Base-by-base conservation (phyloP, 371 early-diverging fungal genomes). In the Mucor ambiguus region DNA sequence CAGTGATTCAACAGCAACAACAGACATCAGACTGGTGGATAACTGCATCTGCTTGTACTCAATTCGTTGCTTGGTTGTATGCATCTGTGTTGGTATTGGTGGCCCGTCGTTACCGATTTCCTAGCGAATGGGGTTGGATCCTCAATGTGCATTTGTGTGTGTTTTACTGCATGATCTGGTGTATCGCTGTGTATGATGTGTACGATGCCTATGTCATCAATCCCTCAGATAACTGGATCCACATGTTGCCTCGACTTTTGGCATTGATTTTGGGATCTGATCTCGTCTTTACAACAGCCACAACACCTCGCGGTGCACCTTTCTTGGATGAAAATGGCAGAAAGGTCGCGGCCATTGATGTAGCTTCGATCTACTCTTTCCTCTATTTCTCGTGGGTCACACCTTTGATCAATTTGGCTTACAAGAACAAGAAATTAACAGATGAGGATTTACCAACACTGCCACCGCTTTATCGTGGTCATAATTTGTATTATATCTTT, bases 61-160 rank as follows among this genome's bases (percentile, higher is more conserved):
- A 48, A n/a, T 61, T 72, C 12, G 28, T 72, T 29, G 43, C 72
- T 30, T 77, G 77, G 74, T 16, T 74, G 1, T 77, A 77, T 67
- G 60, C 67, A 22, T 41, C 54, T 18, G 69, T 71, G 4, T 60
- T 77, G 32, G 64, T 67, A 1, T 46, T 77, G 12, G 67, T 77
- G 9, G 69, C 72, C 20, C 65, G 58, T 18, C 60, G 69, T 26
- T 41, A 77, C 22, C 38, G 32, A 0, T 44, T 77, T n/a, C 77
- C 77, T 11, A 71, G 64, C 22, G 32, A 66, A 14, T 71, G 72
- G 77, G 77, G 74, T 12, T 77, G 77, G 77, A 69, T 67, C 10
- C 37, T 77, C 20, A 80, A 83, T 52, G 69, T 73, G n/a, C 83
- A 83, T 49, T 56, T 83, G 2, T 73, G 63, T 44, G 57, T 75